Percentiles rank a stretch among this genome's conserved stretches.
Evolutionary conservation across 768 basidiomycete genomes (phyloP).

Genomic region (Trichaptum fuscoviolaceum): DNA sequence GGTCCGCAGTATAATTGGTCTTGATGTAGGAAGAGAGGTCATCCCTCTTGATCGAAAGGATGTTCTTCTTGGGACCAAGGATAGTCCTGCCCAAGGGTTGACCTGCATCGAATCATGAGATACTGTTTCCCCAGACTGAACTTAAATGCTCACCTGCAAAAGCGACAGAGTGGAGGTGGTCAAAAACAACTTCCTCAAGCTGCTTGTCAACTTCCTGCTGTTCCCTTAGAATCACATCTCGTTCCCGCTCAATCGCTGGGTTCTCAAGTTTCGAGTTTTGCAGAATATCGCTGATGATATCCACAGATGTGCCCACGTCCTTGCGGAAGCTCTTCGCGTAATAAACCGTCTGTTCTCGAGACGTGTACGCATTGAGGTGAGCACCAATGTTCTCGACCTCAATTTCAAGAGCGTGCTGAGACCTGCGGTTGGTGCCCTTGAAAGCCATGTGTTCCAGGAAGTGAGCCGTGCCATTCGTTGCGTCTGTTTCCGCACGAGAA

Average conservation of each 20-base stretch:
- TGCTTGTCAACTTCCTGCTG: conserved; percentile 99
- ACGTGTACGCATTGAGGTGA: conserved; percentile 97
- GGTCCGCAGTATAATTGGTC: conserved; percentile 97
- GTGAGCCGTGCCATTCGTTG: conserved; percentile 94
- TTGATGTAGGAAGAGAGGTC: conserved; percentile 90
- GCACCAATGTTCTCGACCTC: conserved; percentile 98
- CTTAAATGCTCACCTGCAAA: conserved; percentile 72
- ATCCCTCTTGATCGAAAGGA: conserved; percentile 88
- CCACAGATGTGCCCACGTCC: conserved; percentile 85
- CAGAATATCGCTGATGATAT: conserved; percentile 97
- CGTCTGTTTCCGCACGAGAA: conserved; percentile 91
- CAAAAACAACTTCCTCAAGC: conserved; percentile 96
- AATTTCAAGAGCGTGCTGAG: conserved; percentile 87
- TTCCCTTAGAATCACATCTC: conserved; percentile 93
- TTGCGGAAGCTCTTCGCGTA: conserved; percentile 98
- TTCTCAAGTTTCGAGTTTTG: conserved; percentile 93
- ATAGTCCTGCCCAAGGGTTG: conserved; percentile 97
- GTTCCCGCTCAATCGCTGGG: conserved; percentile 86
- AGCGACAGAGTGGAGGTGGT: conserved; percentile 94
- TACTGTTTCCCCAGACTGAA: conserved; percentile 6
- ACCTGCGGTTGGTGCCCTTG: conserved; percentile 88
- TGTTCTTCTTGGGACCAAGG: conserved; percentile 93
- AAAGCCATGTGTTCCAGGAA: conserved; percentile 99
- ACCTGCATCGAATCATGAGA: conserved; percentile 38
- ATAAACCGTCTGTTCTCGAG: conserved; percentile 98